Evolutionary conservation across 352 stramenopile species (phyloP).

Genomic region (Phytopythium delawarense): DNA sequence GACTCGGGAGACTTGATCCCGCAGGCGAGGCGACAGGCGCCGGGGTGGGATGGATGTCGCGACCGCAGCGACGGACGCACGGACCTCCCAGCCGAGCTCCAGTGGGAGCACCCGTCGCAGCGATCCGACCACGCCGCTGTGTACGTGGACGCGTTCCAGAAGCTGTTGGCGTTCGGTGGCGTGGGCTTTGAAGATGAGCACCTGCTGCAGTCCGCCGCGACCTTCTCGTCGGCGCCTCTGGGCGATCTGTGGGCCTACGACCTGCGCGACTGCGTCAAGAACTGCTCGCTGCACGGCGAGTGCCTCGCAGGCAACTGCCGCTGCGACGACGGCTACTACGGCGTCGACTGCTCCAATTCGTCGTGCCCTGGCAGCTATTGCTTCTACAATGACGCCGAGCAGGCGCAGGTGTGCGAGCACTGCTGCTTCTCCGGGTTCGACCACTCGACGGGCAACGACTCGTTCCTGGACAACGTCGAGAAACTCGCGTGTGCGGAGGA

Average conservation of each 20-base stretch:
- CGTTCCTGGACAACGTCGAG: slow-evolving; percentile 87
- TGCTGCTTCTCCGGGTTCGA: slow-evolving; percentile 91
- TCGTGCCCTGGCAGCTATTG: slow-evolving; percentile 93
- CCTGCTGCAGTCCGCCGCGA: slow-evolving; percentile 52
- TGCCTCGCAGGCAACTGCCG: slow-evolving; percentile 91
- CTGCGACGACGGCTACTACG: slow-evolving; percentile 95
- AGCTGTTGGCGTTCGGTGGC: slow-evolving; percentile 90
- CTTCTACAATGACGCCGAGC: slow-evolving; percentile 82
- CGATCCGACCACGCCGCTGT: slow-evolving; percentile 82
- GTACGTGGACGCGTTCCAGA: slow-evolving; percentile 60
- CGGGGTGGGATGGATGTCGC: slow-evolving; percentile 95
- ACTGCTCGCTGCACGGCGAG: slow-evolving; percentile 91
- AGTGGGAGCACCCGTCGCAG: slow-evolving; percentile 86
- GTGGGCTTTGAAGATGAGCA: slow-evolving; percentile 69
- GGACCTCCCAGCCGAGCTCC: slow-evolving; percentile 57
- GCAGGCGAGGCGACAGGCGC: slow-evolving; percentile 87
- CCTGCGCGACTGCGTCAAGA: slow-evolving; percentile 88
- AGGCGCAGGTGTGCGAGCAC: slow-evolving; percentile 89
- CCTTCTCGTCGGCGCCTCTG: slow-evolving; percentile 50
- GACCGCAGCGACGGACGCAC: slow-evolving; percentile 71
- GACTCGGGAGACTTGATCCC: slow-evolving; percentile 72
- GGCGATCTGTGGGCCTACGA: slow-evolving; percentile 91
- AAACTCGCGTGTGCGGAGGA: slow-evolving; percentile 85
- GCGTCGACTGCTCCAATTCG: slow-evolving; percentile 95
- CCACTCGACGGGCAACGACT: slow-evolving; percentile 78